A percentile compares a stretch with the other conserved stretches of the same genome.
phyloP scores from a whole-genome alignment of 2,329 filamentous ascomycete genomes.

The Colletotrichum tropicicola region DNA sequence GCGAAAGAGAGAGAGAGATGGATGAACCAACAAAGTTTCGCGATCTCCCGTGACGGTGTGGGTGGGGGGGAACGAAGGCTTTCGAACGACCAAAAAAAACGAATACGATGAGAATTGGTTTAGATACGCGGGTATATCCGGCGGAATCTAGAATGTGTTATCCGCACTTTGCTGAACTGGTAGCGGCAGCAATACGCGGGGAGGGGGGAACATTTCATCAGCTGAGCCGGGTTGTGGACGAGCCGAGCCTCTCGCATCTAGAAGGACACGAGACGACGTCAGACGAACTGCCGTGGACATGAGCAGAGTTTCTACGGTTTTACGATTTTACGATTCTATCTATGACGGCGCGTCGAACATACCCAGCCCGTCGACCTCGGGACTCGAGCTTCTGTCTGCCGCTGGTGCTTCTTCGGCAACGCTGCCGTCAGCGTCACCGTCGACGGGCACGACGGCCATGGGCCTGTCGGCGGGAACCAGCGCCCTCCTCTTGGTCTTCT shows the following conservation, averaged over 20 bases:
- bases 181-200: background rate
- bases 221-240: background rate
- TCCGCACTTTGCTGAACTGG: no score
- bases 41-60: no score
- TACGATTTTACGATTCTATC: background rate
- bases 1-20: background rate
- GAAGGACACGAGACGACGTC: background rate
- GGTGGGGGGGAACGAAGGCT: no score
- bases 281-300: constrained; percentile 5
- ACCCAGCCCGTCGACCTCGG: constrained; percentile 4
- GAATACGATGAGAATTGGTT: background rate
- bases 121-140: background rate
- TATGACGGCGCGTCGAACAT: constrained; percentile 12
- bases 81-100: no score
- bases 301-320: constrained; percentile 4
- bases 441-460: constrained; percentile 14
- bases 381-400: constrained; percentile 9
- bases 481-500: constrained; percentile 47
- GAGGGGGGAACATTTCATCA: background rate
- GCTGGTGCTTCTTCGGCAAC: background rate
- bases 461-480: constrained; percentile 38
- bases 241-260: background rate
- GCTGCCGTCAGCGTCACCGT: background rate
- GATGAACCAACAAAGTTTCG: background rate
- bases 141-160: no score